Percentiles rank a stretch among this genome's conserved stretches.
Conservation (phyloP, 2,329 filamentous ascomycete species). For the Grosmannia huntii region DNA sequence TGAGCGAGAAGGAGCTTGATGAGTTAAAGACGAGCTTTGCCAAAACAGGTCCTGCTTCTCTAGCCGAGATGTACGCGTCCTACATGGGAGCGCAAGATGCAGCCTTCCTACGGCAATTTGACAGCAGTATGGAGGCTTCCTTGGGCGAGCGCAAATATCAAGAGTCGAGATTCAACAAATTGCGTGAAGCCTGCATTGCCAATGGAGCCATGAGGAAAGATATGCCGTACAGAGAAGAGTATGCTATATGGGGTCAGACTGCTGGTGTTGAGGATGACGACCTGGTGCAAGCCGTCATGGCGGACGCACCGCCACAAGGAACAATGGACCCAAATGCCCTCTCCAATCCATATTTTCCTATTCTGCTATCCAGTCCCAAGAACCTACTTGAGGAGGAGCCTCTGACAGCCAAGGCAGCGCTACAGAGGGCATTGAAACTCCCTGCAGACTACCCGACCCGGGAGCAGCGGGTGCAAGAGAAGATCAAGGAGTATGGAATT, state of each 20-base stretch:
- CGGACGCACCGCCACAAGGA: not conserved
- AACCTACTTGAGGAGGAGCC: constrained; percentile 28
- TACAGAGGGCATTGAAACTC: constrained; percentile 25
- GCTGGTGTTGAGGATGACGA: constrained; percentile 1
- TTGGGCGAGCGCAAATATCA: constrained; percentile 23
- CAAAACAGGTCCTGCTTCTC: constrained; percentile 10
- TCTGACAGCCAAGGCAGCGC: constrained; percentile 26
- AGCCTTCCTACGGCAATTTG: constrained; percentile 32
- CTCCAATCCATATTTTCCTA: constrained; percentile 28
- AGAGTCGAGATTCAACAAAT: constrained; percentile 19
- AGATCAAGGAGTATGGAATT: constrained; percentile 36
- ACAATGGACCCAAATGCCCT: constrained; percentile 11
- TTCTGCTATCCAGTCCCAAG: constrained; percentile 35
- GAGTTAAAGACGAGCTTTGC: constrained; percentile 8
- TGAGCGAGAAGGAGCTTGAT: constrained; percentile 24
- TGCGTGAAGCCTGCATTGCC: constrained; percentile 27
- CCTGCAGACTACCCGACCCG: constrained; percentile 23
- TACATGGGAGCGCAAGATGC: constrained; percentile 23
- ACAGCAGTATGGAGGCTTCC: constrained; percentile 6
- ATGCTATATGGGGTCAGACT: constrained; percentile 23
- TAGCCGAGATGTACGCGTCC: constrained; percentile 10
- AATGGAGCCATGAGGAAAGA: constrained; percentile 30
- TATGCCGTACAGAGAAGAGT: constrained; percentile 24
- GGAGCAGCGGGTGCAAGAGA: constrained; percentile 22
- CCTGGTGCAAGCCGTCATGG: constrained; percentile 20